Base-by-base conservation (phyloP, 1,139 yeast species). In the Blastobotrys petasosporus region DNA sequence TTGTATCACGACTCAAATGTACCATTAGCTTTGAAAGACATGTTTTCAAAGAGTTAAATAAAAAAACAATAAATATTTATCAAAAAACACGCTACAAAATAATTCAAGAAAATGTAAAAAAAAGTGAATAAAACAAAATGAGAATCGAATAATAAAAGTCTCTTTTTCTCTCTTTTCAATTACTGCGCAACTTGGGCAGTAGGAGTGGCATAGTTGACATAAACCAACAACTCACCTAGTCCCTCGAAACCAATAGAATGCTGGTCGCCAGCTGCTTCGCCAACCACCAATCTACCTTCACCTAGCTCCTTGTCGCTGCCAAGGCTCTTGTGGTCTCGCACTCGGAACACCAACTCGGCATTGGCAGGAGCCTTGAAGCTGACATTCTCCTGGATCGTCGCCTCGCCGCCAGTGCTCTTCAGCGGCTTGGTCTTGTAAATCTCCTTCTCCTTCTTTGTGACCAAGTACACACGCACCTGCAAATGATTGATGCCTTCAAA, bases 241-340 rank as follows among this genome's bases (percentile, higher is more conserved):
- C 34, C 35, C 16, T 62, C 64, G 42, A 63, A 39, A 7, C 52
- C 50, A 15, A 64, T 48, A 16, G 55, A 46, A 41, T 61, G 60
- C 38, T 53, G 54, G 8, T 65, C 65, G 15, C 57, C 52, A 15
- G 52, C 50, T 6, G 54, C 37, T 33, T 61, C 56, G 2, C 55
- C 38, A 28, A 69, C 45, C 4, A 55, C 49, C 16, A 68, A 43
- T 1, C 62, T 46, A 4, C 78, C 80, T 44, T 72, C 73, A 12
- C 85, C 95, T 42, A 87, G 52, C 45, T 78, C 84, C 38, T 72
- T 71, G 53, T 77, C 81, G 59, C 84, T 80, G 37, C 95, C 92
- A 56, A 90, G 75, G 2, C 79, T 75, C 63, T 85, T 94, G 60
- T 79, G 84, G 42, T 82, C 81, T 43, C 77, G 72, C 12, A 85